Conservation (phyloP, 805 yeast genomes). For the Hemisphaericaspora nanyangensis region DNA sequence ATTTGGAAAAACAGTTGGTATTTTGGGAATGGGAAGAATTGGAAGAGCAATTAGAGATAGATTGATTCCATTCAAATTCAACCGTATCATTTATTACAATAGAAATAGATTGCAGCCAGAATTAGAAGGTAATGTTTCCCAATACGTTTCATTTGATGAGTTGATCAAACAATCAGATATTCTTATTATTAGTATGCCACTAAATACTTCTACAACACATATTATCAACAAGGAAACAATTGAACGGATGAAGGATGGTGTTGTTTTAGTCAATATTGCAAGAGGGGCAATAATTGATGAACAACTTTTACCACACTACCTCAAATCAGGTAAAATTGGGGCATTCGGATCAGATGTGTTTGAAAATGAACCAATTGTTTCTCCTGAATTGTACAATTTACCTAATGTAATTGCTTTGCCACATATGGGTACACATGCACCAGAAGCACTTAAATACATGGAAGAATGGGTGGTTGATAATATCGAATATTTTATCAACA, state of each 20-base stretch:
- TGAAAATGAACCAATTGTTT: slow-evolving; percentile 68
- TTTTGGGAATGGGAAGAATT: slow-evolving; percentile 86
- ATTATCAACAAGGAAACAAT: slow-evolving; percentile 59
- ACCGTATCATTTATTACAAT: slow-evolving; percentile 67
- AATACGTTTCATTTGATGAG: slow-evolving; percentile 69
- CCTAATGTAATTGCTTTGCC: slow-evolving; percentile 77
- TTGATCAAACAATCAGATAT: slow-evolving; percentile 62
- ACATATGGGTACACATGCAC: slow-evolving; percentile 81
- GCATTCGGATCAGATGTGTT: slow-evolving; percentile 73
- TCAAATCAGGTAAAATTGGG: slow-evolving; percentile 62
- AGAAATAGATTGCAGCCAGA: slow-evolving; percentile 56
- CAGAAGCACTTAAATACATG: slow-evolving; percentile 74
- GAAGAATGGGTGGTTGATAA: slow-evolving; percentile 75
- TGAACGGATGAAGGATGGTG: slow-evolving; percentile 72
- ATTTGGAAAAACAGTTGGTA: slow-evolving; percentile 72
- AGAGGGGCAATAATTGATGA: slow-evolving; percentile 84
- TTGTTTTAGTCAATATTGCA: slow-evolving; percentile 76
- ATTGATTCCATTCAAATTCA: slow-evolving; percentile 72
- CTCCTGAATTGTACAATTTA: slow-evolving; percentile 53
- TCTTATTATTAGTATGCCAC: slow-evolving; percentile 71
- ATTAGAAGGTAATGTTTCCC: slow-evolving; percentile 57
- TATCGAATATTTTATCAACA: slow-evolving; percentile 49
- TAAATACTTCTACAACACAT: slow-evolving; percentile 71
- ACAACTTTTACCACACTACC: slow-evolving; percentile 47
- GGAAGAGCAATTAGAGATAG: slow-evolving; percentile 77